phyloP scores from a whole-genome alignment of 805 yeast genomes.

The Yamadazyma phyllophila region DNA sequence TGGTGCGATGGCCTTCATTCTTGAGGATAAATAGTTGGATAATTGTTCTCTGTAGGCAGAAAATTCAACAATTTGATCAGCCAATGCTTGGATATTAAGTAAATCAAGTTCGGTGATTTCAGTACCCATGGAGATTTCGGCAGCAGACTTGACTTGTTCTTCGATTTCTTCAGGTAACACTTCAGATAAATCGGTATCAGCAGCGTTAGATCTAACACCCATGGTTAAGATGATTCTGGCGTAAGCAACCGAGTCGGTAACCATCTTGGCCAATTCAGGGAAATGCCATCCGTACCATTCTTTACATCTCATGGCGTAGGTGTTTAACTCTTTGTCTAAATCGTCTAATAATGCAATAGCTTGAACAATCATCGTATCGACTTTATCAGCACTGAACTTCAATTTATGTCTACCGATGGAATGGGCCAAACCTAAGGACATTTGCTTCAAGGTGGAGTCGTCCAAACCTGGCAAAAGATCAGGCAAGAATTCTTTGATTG shows the following conservation, averaged over 20 bases:
- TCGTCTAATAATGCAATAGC: slow-evolving; percentile 97
- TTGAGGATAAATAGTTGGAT: slow-evolving; percentile 82
- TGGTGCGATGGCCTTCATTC: slow-evolving; percentile 99
- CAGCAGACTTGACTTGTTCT: slow-evolving; percentile 81
- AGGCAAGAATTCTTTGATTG: slow-evolving; percentile 91
- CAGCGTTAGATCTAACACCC: slow-evolving; percentile 92
- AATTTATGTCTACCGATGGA: slow-evolving; percentile 98
- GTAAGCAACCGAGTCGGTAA: slow-evolving; percentile 92
- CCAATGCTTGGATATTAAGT: slow-evolving; percentile 82
- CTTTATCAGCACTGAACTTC: slow-evolving; percentile 97
- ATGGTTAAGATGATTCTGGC: slow-evolving; percentile 90
- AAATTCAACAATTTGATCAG: slow-evolving; percentile 94
- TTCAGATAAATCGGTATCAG: slow-evolving; percentile 74
- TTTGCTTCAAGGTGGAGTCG: slow-evolving; percentile 80
- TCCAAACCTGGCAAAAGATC: slow-evolving; percentile 91
- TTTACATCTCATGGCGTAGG: slow-evolving; percentile 98
- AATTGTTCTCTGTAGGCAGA: slow-evolving; percentile 96
- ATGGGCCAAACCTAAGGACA: slow-evolving; percentile 98
- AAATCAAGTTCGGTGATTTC: slow-evolving; percentile 93
- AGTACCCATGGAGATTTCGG: slow-evolving; percentile 99
- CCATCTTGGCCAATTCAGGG: slow-evolving; percentile 98
- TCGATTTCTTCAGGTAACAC: slow-evolving; percentile 47
- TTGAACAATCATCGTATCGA: slow-evolving; percentile 98
- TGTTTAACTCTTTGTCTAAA: slow-evolving; percentile 94
- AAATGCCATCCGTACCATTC: slow-evolving; percentile 99